Evolutionary conservation across 225 moss, liverwort and hornwort genomes (phyloP).

Genomic region (Physcomitrium patens): DNA sequence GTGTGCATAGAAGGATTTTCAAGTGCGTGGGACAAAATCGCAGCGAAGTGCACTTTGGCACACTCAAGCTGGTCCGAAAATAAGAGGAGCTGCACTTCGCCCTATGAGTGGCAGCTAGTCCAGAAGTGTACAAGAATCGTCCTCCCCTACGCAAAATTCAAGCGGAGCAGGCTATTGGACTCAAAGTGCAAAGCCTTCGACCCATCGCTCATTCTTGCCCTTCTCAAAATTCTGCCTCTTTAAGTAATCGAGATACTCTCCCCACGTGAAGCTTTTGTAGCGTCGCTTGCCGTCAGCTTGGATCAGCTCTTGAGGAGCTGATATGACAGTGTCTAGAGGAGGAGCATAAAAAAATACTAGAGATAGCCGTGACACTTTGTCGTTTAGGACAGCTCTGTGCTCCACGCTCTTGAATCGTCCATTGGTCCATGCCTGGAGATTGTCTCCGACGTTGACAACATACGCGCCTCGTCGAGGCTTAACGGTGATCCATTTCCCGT

Average conservation of each 20-base stretch:
- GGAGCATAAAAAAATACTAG: slow-evolving; percentile 50
- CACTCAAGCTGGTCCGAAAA: neutral
- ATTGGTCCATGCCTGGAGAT: slow-evolving; percentile 57
- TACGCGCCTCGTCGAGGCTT: slow-evolving; percentile 46
- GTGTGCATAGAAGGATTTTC: neutral
- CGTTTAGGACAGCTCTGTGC: slow-evolving; percentile 54
- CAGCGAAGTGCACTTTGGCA: neutral
- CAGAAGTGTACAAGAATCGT: neutral
- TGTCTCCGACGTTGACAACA: slow-evolving; percentile 57
- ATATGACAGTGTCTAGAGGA: slow-evolving; percentile 25
- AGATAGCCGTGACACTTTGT: slow-evolving; percentile 44
- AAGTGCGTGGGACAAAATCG: neutral
- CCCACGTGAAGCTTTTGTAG: slow-evolving; percentile 57
- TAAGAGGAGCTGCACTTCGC: neutral
- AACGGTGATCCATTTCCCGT: slow-evolving; percentile 55
- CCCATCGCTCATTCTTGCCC: slow-evolving; percentile 47
- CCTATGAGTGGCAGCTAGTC: neutral
- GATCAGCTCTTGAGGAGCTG: slow-evolving; percentile 35
- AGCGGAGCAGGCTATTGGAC: neutral
- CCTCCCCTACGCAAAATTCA: slow-evolving; percentile 3
- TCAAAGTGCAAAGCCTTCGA: slow-evolving; percentile 46
- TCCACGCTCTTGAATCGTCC: slow-evolving; percentile 57
- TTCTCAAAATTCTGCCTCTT: slow-evolving; percentile 50
- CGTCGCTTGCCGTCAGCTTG: slow-evolving; percentile 25
- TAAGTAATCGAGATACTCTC: slow-evolving; percentile 39